phyloP scores from a whole-genome alignment of 2,329 filamentous ascomycete species.

The Penicillium frequentans region DNA sequence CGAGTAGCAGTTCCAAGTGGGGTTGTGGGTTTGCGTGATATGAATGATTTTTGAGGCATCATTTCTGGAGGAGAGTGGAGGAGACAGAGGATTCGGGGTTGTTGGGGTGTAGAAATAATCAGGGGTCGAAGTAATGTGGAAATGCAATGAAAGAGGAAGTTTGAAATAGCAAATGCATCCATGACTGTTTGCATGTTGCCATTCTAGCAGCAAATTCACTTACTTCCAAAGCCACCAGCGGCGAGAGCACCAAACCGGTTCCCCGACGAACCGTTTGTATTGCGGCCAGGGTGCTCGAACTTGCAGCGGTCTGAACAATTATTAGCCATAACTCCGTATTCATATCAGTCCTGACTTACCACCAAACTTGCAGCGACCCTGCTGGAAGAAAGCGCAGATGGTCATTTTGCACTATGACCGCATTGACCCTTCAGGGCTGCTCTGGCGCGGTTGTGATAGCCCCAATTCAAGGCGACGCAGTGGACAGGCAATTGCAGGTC shows the following conservation, averaged over 20 bases:
- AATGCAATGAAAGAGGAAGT: not conserved
- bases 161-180: not conserved
- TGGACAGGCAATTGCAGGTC: not conserved
- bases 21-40: not conserved
- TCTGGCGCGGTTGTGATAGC: not conserved
- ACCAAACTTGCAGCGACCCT: slow-evolving; percentile 66
- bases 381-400: slow-evolving; percentile 64
- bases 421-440: not conserved
- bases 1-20: too few relatives aligned
- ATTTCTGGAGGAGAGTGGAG: not conserved
- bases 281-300: slow-evolving; percentile 57
- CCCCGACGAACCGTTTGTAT: slow-evolving; percentile 38
- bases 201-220: slow-evolving; percentile 12
- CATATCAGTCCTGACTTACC: slow-evolving; percentile 43
- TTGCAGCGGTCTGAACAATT: slow-evolving; percentile 55
- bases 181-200: not conserved
- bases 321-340: slow-evolving; percentile 12
- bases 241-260: slow-evolving; percentile 62
- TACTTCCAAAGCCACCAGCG: slow-evolving; percentile 43
- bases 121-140: not conserved
- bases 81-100: not conserved
- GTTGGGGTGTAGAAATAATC: not conserved
- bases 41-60: not conserved
- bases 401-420: slow-evolving; percentile 32
- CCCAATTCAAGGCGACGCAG: not conserved